phyloP scores from a whole-genome alignment of 176 grass and related monocot genomes.

The bread wheat (Triticum aestivum) region IWGSC_CS_RefSeq_v2.1 NC_057796.1:185839621-185840120 shows the following conservation, averaged over 20 bases:
- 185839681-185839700: constrained; percentile 63
- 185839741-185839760: constrained; percentile 53
- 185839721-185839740: constrained; percentile 72
- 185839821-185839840: constrained; percentile 67
- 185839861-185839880: constrained; percentile 66
- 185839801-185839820: neutral
- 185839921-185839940: constrained; percentile 68
- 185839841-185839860: constrained; percentile 65
- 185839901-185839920: constrained; percentile 77
- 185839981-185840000: neutral
- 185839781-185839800: neutral
- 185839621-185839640: constrained; percentile 81
- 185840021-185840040: neutral
- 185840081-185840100: neutral
- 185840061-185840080: neutral
- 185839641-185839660: constrained; percentile 70
- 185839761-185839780: neutral
- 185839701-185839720: constrained; percentile 70
- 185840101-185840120: neutral
- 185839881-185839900: constrained; percentile 72
- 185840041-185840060: constrained; percentile 10
- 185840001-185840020: neutral
- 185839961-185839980: neutral
- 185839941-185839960: constrained; percentile 17
- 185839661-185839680: constrained; percentile 66